Evolutionary conservation across 2,329 filamentous ascomycete genomes (phyloP).

Genomic region (Onygena corvina): DNA sequence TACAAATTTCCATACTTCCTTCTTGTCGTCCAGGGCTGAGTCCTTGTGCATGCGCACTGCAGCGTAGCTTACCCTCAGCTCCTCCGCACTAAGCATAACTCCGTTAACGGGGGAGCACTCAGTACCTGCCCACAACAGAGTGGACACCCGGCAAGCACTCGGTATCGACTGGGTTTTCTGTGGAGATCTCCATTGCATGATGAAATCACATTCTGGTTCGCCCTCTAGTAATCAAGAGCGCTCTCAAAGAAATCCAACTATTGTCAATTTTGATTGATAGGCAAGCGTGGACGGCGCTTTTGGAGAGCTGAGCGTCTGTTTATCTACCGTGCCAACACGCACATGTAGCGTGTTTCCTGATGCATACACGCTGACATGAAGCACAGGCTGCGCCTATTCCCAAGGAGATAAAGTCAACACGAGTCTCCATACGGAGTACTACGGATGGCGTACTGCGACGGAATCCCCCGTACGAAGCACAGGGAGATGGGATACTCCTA

Average conservation of each 20-base stretch:
- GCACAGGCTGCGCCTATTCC: background rate
- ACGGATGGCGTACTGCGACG: background rate
- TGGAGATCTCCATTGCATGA: conserved; percentile 6
- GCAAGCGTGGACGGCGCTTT: background rate
- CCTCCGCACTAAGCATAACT: background rate
- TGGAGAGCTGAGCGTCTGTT: background rate
- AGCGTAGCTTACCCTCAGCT: background rate
- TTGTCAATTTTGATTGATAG: background rate
- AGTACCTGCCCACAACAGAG: background rate
- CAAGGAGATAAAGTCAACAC: no score
- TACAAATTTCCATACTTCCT: no score
- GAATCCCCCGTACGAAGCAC: background rate
- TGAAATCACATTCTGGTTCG: conserved; percentile 1
- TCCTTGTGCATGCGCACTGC: no score
- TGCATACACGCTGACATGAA: background rate
- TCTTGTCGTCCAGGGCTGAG: no score
- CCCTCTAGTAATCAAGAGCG: background rate
- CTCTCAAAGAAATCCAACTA: background rate
- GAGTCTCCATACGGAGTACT: background rate
- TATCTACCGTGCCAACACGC: background rate
- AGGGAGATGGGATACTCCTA: no score
- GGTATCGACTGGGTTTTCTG: background rate
- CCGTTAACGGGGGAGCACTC: background rate
- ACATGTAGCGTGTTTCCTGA: background rate
- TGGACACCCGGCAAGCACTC: background rate